Evolutionary conservation across 495 filamentous ascomycete genomes (phyloP).

Genomic region (Hypoxylon rickii): DNA sequence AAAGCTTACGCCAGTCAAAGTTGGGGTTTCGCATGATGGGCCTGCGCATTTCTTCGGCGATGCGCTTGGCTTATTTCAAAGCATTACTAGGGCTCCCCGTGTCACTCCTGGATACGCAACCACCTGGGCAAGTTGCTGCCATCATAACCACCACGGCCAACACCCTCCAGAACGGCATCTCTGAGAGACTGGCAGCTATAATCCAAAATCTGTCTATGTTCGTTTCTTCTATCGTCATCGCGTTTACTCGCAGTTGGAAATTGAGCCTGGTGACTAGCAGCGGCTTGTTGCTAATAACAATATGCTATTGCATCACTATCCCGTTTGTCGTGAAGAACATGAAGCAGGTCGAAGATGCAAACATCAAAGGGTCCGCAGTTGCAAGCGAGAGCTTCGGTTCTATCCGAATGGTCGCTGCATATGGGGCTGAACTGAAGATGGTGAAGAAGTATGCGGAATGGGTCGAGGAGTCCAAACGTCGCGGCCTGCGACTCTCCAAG

Average conservation of each 20-base stretch:
- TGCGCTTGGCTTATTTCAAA: constrained; percentile 57
- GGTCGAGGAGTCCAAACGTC: constrained; percentile 60
- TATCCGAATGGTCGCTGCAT: constrained; percentile 65
- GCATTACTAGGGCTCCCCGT: constrained; percentile 58
- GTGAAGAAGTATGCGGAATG: constrained; percentile 55
- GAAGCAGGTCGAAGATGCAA: constrained; percentile 57
- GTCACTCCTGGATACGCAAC: constrained; percentile 58
- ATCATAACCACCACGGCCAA: constrained; percentile 69
- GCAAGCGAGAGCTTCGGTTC: constrained; percentile 63
- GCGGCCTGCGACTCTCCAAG: constrained; percentile 57
- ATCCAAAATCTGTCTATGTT: constrained; percentile 59
- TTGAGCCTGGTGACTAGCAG: constrained; percentile 61
- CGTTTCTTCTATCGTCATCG: constrained; percentile 56
- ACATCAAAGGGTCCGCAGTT: constrained; percentile 63
- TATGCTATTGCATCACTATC: constrained; percentile 59
- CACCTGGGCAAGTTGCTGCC: constrained; percentile 57
- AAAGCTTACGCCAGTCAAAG: constrained; percentile 34
- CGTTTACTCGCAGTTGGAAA: constrained; percentile 61
- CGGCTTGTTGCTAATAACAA: constrained; percentile 58
- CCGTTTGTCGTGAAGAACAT: constrained; percentile 62
- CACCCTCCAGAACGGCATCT: constrained; percentile 67
- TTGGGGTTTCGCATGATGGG: constrained; percentile 59
- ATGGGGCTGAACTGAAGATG: constrained; percentile 63
- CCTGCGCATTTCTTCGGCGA: constrained; percentile 57
- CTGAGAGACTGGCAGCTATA: constrained; percentile 60